These are phyloP conservation scores for Jaltomata sinuosa DNA, from an alignment of 257 asterid species.

Conservation along the genomic window DNA sequence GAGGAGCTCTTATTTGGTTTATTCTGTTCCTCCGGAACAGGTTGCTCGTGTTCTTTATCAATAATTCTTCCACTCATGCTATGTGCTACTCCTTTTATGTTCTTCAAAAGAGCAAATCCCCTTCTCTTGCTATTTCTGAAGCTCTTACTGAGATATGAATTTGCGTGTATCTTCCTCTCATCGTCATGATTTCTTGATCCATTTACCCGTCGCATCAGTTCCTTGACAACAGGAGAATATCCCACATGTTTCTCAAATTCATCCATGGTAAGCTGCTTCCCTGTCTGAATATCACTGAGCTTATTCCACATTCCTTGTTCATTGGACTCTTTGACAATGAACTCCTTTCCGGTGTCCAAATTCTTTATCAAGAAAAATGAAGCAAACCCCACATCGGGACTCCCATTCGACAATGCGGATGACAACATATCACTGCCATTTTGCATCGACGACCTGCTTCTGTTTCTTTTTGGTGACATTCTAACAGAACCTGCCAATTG, in stretches of 20 bases:
- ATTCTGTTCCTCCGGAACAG: conserved; percentile 9
- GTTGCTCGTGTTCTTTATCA: conserved; percentile 41
- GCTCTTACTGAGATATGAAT: conserved; percentile 54
- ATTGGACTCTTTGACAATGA: conserved; percentile 63
- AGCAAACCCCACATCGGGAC: conserved; percentile 13
- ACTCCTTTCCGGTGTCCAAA: conserved; percentile 87
- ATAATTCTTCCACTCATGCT: conserved; percentile 42
- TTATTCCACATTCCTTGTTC: conserved; percentile 82
- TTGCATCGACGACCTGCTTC: conserved; percentile 11
- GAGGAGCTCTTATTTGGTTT: conserved; percentile 30
- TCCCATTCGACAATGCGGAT: conserved; percentile 15
- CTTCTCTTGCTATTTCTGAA: conserved; percentile 68
- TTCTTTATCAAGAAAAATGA: conserved; percentile 77
- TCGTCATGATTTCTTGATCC: conserved; percentile 16
- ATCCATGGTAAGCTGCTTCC: conserved; percentile 80
- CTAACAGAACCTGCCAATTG: conserved; percentile 22
- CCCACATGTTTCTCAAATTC: conserved; percentile 86
- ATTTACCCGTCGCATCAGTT: conserved; percentile 60
- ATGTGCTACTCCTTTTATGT: conserved; percentile 49
- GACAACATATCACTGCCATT: conserved; percentile 12
- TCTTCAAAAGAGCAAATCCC: conserved; percentile 67
- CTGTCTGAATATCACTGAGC: conserved; percentile 79
- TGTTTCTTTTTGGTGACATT: conserved; percentile 16
- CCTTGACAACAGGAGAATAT: conserved; percentile 73
- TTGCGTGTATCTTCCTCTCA: conserved; percentile 26